Conservation (phyloP, 768 basidiomycete species). For the Amanita rimosa region DNA sequence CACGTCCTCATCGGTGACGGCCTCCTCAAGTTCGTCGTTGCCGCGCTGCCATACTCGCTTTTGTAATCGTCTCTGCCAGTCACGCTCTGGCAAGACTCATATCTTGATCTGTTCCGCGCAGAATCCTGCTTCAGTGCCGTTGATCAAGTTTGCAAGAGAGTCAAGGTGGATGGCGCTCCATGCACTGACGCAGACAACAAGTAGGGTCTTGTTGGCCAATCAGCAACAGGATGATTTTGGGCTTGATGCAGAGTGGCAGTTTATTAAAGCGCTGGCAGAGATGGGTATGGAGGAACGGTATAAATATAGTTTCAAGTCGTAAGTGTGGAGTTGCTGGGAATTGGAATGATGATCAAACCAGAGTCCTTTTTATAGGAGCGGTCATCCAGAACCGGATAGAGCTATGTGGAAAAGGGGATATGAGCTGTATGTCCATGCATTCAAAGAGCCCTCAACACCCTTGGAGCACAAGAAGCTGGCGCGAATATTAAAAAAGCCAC, state of each 20-base stretch:
- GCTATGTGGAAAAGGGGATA: slow-evolving; percentile 60
- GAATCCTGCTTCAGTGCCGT: slow-evolving; percentile 55
- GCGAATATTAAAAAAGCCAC: slow-evolving; percentile 39
- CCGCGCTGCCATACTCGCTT: slow-evolving; percentile 53
- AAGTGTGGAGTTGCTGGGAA: slow-evolving; percentile 10
- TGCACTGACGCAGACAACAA: slow-evolving; percentile 58
- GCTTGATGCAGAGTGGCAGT: slow-evolving; percentile 38
- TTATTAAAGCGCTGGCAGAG: slow-evolving; percentile 53
- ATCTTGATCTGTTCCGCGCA: slow-evolving; percentile 64
- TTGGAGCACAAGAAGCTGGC: slow-evolving; percentile 48
- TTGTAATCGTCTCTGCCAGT: slow-evolving; percentile 71
- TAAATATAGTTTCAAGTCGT: slow-evolving; percentile 38
- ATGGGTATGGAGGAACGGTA: slow-evolving; percentile 67
- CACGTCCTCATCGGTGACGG: not conserved
- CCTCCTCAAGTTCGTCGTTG: slow-evolving; percentile 39
- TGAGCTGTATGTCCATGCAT: slow-evolving; percentile 44
- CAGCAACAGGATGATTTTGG: slow-evolving; percentile 33
- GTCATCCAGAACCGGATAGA: slow-evolving; percentile 42
- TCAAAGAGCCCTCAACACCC: slow-evolving; percentile 42
- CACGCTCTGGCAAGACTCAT: slow-evolving; percentile 53
- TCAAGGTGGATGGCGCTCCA: slow-evolving; percentile 67
- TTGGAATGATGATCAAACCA: not conserved
- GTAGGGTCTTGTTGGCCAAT: slow-evolving; percentile 45
- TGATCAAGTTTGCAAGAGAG: slow-evolving; percentile 50
- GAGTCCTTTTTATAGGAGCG: slow-evolving; percentile 7